Evolutionary conservation across 2,329 filamentous ascomycete species (phyloP).

Genomic region (Trichoderma sp.): DNA sequence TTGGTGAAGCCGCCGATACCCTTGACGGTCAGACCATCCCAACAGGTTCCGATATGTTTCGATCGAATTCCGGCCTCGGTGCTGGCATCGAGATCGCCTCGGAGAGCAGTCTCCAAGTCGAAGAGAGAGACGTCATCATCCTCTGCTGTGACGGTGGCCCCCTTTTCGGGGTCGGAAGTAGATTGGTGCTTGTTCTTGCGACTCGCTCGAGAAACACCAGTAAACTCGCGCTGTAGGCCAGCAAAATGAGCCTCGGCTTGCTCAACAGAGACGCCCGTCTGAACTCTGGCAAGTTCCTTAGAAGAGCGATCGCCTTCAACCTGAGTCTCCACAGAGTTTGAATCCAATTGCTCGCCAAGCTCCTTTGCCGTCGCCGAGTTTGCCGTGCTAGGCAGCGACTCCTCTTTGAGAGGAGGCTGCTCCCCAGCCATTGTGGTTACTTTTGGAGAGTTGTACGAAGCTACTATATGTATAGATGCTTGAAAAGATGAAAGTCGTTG

Average conservation of each 20-base stretch:
- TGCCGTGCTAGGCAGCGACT: background rate
- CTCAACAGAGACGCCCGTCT: slow-evolving; percentile 60
- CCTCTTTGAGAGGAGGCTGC: background rate
- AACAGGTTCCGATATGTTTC: slow-evolving; percentile 79
- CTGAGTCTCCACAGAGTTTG: slow-evolving; percentile 30
- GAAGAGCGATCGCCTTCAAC: slow-evolving; percentile 27
- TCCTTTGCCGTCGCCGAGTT: background rate
- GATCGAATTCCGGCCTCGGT: slow-evolving; percentile 75
- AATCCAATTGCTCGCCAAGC: slow-evolving; percentile 28
- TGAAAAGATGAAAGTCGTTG: background rate
- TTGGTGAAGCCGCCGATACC: slow-evolving; percentile 75
- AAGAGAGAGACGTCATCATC: slow-evolving; percentile 58
- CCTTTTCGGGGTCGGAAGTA: slow-evolving; percentile 61
- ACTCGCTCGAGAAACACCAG: slow-evolving; percentile 57
- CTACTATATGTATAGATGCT: background rate
- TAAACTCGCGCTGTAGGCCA: slow-evolving; percentile 63
- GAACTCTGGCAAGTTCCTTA: slow-evolving; percentile 15
- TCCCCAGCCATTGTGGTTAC: slow-evolving; percentile 7
- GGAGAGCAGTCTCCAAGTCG: slow-evolving; percentile 72
- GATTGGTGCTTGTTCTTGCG: slow-evolving; percentile 30
- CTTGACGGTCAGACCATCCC: slow-evolving; percentile 74
- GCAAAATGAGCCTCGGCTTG: slow-evolving; percentile 71
- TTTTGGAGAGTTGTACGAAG: background rate
- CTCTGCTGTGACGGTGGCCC: slow-evolving; percentile 36
- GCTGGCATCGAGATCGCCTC: slow-evolving; percentile 71